Evolutionary conservation across 1,284 basidiomycete species (phyloP).

Genomic region (Peniophora sp.): DNA sequence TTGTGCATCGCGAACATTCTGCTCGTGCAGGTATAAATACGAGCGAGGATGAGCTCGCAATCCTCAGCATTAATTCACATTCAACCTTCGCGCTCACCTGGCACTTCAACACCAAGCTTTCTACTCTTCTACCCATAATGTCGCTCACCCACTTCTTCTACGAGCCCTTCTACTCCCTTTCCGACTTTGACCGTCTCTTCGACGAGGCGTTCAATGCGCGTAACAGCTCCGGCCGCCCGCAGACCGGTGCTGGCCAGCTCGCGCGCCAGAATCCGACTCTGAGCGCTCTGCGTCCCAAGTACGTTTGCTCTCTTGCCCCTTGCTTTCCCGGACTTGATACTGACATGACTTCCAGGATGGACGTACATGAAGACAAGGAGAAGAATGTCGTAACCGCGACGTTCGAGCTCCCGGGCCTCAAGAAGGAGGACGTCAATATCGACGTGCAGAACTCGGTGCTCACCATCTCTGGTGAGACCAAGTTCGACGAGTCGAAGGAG

Average conservation of each 20-base stretch:
- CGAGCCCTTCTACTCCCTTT: slow-evolving; percentile 5
- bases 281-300: slow-evolving; percentile 5
- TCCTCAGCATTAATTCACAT: too few relatives aligned
- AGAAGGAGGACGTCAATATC: slow-evolving; percentile 30
- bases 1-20: too few relatives aligned
- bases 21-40: too few relatives aligned
- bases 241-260: too few relatives aligned
- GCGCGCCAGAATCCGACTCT: background rate
- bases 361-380: slow-evolving; percentile 24
- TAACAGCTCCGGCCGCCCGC: background rate
- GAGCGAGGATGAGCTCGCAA: too few relatives aligned
- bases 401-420: slow-evolving; percentile 37
- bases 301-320: background rate
- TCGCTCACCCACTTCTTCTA: slow-evolving; percentile 1
- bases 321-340: slow-evolving; percentile 17
- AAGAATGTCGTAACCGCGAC: slow-evolving; percentile 27
- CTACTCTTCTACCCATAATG: background rate
- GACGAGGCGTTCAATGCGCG: slow-evolving; percentile 6
- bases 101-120: too few relatives aligned
- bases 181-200: slow-evolving; percentile 5
- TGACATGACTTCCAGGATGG: slow-evolving; percentile 26
- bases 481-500: slow-evolving; percentile 18
- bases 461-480: slow-evolving; percentile 27
- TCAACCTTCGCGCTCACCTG: too few relatives aligned
- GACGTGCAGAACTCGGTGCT: slow-evolving; percentile 29